These are phyloP conservation scores for Coemansia sp. DNA, from an alignment of 371 early-diverging fungal species.

Conservation along the genomic window DNA sequence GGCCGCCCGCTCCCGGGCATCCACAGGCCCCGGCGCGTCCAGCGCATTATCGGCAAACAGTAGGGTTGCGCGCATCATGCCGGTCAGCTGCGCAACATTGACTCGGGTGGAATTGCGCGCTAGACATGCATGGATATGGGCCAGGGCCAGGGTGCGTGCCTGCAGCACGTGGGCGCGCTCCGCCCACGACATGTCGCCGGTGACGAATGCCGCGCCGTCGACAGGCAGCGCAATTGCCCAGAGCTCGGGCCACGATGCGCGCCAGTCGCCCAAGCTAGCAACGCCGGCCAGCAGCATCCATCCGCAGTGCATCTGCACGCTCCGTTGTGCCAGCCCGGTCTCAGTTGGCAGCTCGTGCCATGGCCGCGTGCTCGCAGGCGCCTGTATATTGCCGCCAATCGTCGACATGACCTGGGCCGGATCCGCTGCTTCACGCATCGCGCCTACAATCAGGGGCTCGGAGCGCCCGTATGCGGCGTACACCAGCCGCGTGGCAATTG, in stretches of 20 bases:
- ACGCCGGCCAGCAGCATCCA: slow-evolving; percentile 46
- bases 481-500: slow-evolving; percentile 29
- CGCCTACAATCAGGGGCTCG: slow-evolving; percentile 13
- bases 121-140: slow-evolving; percentile 29
- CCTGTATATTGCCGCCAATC: background rate
- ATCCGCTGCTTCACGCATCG: slow-evolving; percentile 13
- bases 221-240: slow-evolving; percentile 42
- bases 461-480: slow-evolving; percentile 29
- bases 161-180: slow-evolving; percentile 39
- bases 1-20: too few relatives aligned
- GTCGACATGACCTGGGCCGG: slow-evolving; percentile 6
- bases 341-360: background rate
- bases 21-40: slow-evolving; percentile 33
- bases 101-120: background rate
- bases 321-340: background rate
- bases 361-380: background rate
- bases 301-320: slow-evolving; percentile 43
- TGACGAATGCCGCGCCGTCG: slow-evolving; percentile 23
- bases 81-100: background rate
- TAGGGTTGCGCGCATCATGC: slow-evolving; percentile 18
- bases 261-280: slow-evolving; percentile 16
- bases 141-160: slow-evolving; percentile 35
- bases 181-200: slow-evolving; percentile 34
- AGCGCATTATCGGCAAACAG: slow-evolving; percentile 47
- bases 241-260: slow-evolving; percentile 24